Conservation (phyloP, 108 stramenopile species). For the Cyclotella baltica region DNA sequence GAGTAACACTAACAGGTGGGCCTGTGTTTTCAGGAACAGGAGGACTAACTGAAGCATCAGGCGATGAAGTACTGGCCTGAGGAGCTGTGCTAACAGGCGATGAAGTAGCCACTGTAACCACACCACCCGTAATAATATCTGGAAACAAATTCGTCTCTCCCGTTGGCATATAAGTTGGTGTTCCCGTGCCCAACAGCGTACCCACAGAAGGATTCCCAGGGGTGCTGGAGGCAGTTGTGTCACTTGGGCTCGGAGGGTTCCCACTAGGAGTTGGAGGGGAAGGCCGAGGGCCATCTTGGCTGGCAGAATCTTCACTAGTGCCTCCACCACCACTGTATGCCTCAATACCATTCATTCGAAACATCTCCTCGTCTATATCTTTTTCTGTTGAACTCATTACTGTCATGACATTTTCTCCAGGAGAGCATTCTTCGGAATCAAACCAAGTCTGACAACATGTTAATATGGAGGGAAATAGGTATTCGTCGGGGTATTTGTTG, state of each 20-base stretch:
- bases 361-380: not conserved
- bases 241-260: not conserved
- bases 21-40: no score
- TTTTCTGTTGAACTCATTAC: not conserved
- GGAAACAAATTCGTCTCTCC: not conserved
- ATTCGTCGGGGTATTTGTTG: not conserved
- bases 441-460: conserved; percentile 21
- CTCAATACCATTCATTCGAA: conserved; percentile 7
- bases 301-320: not conserved
- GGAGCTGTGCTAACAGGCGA: no score
- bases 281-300: not conserved
- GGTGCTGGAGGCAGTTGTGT: not conserved
- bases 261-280: not conserved
- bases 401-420: not conserved
- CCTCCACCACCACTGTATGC: not conserved
- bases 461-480: not conserved
- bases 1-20: no score
- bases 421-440: conserved; percentile 11
- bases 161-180: not conserved
- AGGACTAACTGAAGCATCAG: no score
- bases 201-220: not conserved
- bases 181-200: not conserved
- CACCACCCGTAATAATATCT: no score
- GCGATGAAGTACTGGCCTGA: no score
- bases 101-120: no score